Conservation (phyloP, 805 yeast genomes). For the Yarrowia bubula region DNA sequence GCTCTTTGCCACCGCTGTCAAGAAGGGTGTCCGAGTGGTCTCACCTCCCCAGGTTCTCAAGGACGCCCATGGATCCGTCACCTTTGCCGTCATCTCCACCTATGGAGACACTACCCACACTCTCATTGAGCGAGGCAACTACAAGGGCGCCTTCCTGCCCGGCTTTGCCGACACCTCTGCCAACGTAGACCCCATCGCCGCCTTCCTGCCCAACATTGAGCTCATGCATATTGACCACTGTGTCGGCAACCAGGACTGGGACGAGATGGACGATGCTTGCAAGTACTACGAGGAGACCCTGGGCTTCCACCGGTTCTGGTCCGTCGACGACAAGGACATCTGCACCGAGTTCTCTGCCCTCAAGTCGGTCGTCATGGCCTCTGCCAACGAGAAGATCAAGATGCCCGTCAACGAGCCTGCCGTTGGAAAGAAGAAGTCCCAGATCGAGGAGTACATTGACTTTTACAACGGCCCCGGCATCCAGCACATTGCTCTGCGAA, state of each 20-base stretch:
- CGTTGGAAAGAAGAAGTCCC: conserved; percentile 60
- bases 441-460: conserved; percentile 77
- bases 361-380: conserved; percentile 73
- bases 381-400: conserved; percentile 60
- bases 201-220: conserved; percentile 41
- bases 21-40: conserved; percentile 51
- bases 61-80: conserved; percentile 54
- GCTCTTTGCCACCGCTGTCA: conserved; percentile 48
- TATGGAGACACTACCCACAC: conserved; percentile 71
- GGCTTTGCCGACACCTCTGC: conserved; percentile 39
- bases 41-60: conserved; percentile 34
- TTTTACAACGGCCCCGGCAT: conserved; percentile 79
- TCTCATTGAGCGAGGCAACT: conserved; percentile 48
- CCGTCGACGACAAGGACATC: conserved; percentile 77
- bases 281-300: conserved; percentile 58
- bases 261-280: conserved; percentile 59
- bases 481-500: conserved; percentile 74
- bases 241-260: conserved; percentile 76
- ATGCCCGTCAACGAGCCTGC: conserved; percentile 90
- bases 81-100: conserved; percentile 51
- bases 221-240: conserved; percentile 65
- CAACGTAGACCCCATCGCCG: conserved; percentile 32
- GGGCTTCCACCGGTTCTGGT: conserved; percentile 79
- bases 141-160: conserved; percentile 53
- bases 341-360: conserved; percentile 68